Evolutionary conservation across 352 stramenopile genomes (phyloP), one percentile per base, ranked within the genome.

Genomic region (Phytophthora europaea): DNA sequence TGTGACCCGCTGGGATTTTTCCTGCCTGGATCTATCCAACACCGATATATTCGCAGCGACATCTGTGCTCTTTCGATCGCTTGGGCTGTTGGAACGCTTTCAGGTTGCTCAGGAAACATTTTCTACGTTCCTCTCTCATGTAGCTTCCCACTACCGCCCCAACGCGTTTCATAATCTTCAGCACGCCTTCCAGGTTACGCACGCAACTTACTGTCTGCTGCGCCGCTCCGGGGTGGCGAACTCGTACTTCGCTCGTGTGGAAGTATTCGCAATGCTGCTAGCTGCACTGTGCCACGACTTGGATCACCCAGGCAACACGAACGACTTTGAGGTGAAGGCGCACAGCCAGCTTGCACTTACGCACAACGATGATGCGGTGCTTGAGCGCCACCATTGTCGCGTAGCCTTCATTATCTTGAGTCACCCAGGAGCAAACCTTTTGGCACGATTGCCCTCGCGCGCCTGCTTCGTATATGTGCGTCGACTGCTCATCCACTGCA

Each of bases 81-180:
- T 92, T 16, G 79, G 82, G 4, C 75, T 94, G 16, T 40, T 89
- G 7, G 87, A 92, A 22, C 65, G 61, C 12, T 95, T 92, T 52
- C 65, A 71, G 18, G 84, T 94, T 34, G 61, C 69, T 3, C 60
- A 67, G 43, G 81, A 91, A 26, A 90, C 84, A 13, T 81, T 94
- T 26, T 65, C 76, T 20, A 83, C 75, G 1, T 93, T 95, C 40
- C 70, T 93, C 6, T 82, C 75, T 5, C 77, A 86, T 15, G 84
- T 94, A 6, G 74, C 79, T 7, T 84, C 72, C 5, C 81, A 89
- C 58, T 95, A 94, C 47, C 82, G 83, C 15, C 50, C 82, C 34
- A 93, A 92, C 61, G 74, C 88, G 15, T 95, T 89, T 61, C 88
- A 95, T 75, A 95, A 93, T 45, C 86, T 91, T 15, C 80, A 93